Evolutionary conservation across 2,329 filamentous ascomycete species (phyloP).

Genomic region (Venturia effusa): DNA sequence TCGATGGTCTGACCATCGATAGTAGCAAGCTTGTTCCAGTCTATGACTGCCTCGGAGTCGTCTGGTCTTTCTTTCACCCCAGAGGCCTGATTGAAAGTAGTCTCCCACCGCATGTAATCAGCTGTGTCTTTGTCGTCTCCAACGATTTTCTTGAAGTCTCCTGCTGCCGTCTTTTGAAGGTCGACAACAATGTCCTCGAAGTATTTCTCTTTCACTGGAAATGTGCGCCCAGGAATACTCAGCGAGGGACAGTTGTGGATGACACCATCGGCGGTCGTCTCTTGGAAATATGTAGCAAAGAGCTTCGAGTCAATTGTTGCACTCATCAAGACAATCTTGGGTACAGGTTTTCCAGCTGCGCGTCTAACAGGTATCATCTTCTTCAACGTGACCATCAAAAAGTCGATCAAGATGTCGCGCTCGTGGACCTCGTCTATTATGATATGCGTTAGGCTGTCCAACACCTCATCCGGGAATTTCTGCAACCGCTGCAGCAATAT

Average conservation of each 20-base stretch:
- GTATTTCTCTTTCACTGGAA: constrained; percentile 31
- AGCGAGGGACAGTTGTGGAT: constrained; percentile 31
- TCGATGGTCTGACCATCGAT: background rate
- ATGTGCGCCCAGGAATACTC: constrained; percentile 33
- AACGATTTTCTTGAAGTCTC: constrained; percentile 14
- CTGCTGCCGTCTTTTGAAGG: constrained; percentile 14
- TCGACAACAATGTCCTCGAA: constrained; percentile 28
- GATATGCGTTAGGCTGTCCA: constrained; percentile 35
- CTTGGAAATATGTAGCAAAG: constrained; percentile 34
- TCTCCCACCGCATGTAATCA: constrained; percentile 4
- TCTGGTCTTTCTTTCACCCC: background rate
- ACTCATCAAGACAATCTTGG: constrained; percentile 39
- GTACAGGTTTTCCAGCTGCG: constrained; percentile 22
- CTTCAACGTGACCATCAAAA: constrained; percentile 36
- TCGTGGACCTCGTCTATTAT: constrained; percentile 44
- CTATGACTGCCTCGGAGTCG: background rate
- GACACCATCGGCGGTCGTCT: constrained; percentile 19
- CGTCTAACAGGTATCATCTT: constrained; percentile 26
- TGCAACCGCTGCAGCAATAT: constrained; percentile 36
- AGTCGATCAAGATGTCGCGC: constrained; percentile 34
- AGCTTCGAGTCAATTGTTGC: constrained; percentile 36
- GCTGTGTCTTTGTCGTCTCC: background rate
- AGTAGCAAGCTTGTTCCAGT: background rate
- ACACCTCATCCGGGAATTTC: constrained; percentile 24
- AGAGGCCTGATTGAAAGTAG: background rate